Conservation (phyloP, 345 rosid species). For the Abelmoschus esculentus region DNA sequence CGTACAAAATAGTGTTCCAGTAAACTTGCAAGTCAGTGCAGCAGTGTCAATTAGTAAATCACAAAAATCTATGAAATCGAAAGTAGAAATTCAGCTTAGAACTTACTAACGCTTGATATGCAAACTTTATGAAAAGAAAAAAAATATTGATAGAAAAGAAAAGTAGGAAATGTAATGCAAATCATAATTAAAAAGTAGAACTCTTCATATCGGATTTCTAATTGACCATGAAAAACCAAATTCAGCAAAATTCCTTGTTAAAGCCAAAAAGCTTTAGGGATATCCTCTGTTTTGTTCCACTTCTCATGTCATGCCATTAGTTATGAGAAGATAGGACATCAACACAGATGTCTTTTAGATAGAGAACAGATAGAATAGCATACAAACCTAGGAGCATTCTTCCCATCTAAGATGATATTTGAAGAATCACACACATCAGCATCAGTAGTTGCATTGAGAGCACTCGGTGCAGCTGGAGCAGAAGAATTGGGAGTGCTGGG, state of each 20-base stretch:
- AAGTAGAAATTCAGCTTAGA: neutral
- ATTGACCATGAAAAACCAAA: neutral
- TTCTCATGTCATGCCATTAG: neutral
- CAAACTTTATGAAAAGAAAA: neutral
- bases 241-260: neutral
- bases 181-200: neutral
- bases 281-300: neutral
- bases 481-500: conserved; percentile 23
- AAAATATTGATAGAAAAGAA: neutral
- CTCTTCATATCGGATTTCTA: neutral
- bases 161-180: neutral
- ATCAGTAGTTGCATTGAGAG: conserved; percentile 27
- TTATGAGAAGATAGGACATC: neutral
- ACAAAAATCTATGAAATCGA: neutral
- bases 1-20: neutral
- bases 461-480: conserved; percentile 29
- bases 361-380: neutral
- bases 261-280: conserved; percentile 2
- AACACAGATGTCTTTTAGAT: neutral
- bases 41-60: neutral
- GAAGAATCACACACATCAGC: conserved; percentile 21
- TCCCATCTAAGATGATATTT: conserved; percentile 27
- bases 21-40: neutral
- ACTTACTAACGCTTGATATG: neutral
- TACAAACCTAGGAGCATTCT: conserved; percentile 28